Evolutionary conservation across 2,329 filamentous ascomycete species (phyloP).

Genomic region (Leptoxyphium fumago): DNA sequence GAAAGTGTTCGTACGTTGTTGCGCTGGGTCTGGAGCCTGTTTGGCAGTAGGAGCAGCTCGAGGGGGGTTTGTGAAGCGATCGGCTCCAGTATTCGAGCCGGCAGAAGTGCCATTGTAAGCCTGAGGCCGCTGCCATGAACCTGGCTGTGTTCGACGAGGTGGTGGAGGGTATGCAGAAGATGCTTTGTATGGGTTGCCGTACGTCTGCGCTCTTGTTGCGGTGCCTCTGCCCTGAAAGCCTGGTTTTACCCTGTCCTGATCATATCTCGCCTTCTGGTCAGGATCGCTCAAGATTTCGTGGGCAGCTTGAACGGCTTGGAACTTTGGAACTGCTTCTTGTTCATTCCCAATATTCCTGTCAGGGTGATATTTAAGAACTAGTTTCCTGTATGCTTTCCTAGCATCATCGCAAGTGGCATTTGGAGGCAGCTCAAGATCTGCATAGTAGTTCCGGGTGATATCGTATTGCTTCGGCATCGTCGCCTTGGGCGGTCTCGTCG

Average conservation of each 20-base stretch:
- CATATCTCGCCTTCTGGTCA: slow-evolving; percentile 44
- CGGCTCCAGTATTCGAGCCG: slow-evolving; percentile 23
- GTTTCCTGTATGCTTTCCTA: slow-evolving; percentile 73
- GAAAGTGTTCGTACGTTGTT: slow-evolving; percentile 29
- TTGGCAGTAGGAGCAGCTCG: slow-evolving; percentile 2
- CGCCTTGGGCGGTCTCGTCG: background rate
- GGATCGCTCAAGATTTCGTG: slow-evolving; percentile 60
- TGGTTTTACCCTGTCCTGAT: slow-evolving; percentile 42
- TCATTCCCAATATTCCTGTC: slow-evolving; percentile 79
- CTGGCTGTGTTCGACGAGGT: slow-evolving; percentile 27
- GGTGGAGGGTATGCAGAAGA: slow-evolving; percentile 28
- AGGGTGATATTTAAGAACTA: slow-evolving; percentile 75
- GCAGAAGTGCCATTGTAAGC: slow-evolving; percentile 8
- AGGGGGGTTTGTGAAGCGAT: slow-evolving; percentile 32
- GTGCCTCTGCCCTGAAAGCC: slow-evolving; percentile 16
- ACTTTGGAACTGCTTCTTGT: slow-evolving; percentile 63
- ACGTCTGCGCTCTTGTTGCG: slow-evolving; percentile 6
- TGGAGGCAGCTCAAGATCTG: slow-evolving; percentile 58
- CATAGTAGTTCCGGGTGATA: slow-evolving; percentile 57
- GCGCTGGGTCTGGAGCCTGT: slow-evolving; percentile 19
- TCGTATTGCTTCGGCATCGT: slow-evolving; percentile 47
- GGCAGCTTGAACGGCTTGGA: slow-evolving; percentile 74
- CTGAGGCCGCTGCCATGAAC: slow-evolving; percentile 19
- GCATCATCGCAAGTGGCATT: slow-evolving; percentile 59
- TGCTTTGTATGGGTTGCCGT: slow-evolving; percentile 25